A percentile compares a stretch with the other conserved stretches of the same genome.
Evolutionary conservation across 352 stramenopile species (phyloP).

Genomic region (Globisporangium lucens): DNA sequence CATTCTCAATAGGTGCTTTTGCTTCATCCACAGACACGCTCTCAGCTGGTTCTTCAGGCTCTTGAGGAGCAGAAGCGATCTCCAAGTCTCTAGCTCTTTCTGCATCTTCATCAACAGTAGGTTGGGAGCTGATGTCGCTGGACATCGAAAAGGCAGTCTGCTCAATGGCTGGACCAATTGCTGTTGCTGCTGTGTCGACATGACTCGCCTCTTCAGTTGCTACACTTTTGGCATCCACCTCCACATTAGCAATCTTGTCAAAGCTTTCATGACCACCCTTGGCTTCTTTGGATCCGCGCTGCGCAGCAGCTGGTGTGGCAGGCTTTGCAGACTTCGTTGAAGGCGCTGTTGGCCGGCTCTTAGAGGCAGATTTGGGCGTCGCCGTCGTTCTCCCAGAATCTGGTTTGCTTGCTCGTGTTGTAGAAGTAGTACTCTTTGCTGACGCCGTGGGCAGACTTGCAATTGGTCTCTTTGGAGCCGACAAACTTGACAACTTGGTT

Average conservation of each 20-base stretch:
- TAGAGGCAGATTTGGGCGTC: slow-evolving; percentile 11
- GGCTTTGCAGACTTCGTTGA: slow-evolving; percentile 5
- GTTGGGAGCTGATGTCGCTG: not conserved
- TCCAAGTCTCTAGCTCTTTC: not conserved
- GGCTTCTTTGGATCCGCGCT: not conserved
- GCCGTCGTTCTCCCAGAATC: not conserved
- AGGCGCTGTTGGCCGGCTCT: not conserved
- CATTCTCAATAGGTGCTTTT: not conserved
- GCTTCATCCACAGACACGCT: not conserved
- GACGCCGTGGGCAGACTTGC: not conserved
- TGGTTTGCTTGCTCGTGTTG: not conserved
- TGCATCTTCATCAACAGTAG: not conserved
- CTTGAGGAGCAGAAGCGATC: not conserved
- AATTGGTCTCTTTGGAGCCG: not conserved
- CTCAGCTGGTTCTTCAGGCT: not conserved
- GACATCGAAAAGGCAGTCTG: not conserved
- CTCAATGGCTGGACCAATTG: not conserved
- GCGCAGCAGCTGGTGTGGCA: not conserved
- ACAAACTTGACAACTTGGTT: slow-evolving; percentile 10
- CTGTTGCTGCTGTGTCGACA: not conserved
- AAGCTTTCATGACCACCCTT: not conserved
- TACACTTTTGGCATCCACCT: not conserved
- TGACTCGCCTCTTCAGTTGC: not conserved
- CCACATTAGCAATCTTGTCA: not conserved
- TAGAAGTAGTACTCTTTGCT: not conserved